These are phyloP conservation scores for Rhizopus arrhizus DNA, from an alignment of 371 early-diverging fungal species.

Conservation along the genomic window DNA sequence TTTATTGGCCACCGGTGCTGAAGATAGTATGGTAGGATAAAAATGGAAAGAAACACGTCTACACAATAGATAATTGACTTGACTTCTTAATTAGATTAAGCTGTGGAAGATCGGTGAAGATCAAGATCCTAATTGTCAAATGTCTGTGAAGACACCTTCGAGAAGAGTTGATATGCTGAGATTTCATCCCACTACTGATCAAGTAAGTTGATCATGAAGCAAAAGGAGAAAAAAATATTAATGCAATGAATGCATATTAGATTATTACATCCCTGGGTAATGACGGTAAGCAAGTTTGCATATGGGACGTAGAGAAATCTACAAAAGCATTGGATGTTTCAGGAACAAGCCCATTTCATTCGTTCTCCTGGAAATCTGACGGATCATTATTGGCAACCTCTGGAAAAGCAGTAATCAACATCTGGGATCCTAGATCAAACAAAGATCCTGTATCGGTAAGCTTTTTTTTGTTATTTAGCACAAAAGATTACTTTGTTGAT, in stretches of 20 bases:
- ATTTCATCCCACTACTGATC: conserved; percentile 63
- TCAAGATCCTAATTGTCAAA: conserved; percentile 5
- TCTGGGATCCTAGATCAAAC: conserved; percentile 67
- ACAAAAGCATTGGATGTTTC: conserved; percentile 9
- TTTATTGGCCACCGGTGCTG: conserved; percentile 55
- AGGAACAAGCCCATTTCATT: conserved; percentile 42
- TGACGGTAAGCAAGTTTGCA: conserved; percentile 58
- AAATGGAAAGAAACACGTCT: not conserved
- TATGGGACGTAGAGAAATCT: conserved; percentile 68
- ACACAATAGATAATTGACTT: conserved; percentile 3
- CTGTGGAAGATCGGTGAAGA: conserved; percentile 10
- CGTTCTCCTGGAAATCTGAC: conserved; percentile 65
- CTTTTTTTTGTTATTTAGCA: not conserved
- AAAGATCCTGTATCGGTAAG: conserved; percentile 24
- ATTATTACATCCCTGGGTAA: conserved; percentile 38
- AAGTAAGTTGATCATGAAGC: conserved; percentile 32
- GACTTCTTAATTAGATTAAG: not conserved
- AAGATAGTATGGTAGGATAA: conserved; percentile 52
- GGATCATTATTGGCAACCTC: conserved; percentile 63
- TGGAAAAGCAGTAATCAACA: conserved; percentile 54
- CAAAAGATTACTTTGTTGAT: not conserved
- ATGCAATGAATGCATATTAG: conserved; percentile 9
- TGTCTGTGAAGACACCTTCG: conserved; percentile 31
- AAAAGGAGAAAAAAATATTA: not conserved
- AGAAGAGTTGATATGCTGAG: conserved; percentile 49